Base-by-base conservation (phyloP, 2,329 filamentous ascomycete species). In the Ramularia endophylla region DNA sequence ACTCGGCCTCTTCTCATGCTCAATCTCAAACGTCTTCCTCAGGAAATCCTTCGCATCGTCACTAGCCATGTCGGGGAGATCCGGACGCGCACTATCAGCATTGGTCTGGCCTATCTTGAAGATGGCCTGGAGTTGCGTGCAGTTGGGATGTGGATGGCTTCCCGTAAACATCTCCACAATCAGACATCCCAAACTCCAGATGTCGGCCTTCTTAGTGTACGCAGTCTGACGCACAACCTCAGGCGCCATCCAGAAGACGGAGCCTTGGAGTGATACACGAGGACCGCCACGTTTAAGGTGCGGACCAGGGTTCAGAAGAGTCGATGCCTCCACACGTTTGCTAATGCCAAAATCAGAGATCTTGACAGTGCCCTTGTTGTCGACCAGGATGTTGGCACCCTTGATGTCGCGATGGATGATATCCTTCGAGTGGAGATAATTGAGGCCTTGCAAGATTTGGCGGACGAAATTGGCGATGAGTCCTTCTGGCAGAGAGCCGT, bases 161-260 rank as follows among this genome's bases (percentile, higher is more conserved):
- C 92, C 92, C 9, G 92, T 97, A 75, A 97, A 95, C 92, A 98
- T 98, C 71, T 98, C 92, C 17, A 98, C 90, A 11, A 98, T 87
- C 38, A 98, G 73, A 63, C 92, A 98, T 25, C 92, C 92, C 17
- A 98, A 77, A 33, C 87, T 95, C 92, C 92, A 98, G 55, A 98
- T 98, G 59, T 98, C 92, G 11, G 92, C 92, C 70, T 97, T 97
- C 68, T 90, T 87, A 4, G 90, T 97, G 68, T 98, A 95, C 5
- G 88, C 89, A 3, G 90, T 97, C 67, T 97, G 92, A 59, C 92
- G 92, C 48, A 98, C 92, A 15, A 98, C 92, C 69, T 98, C 92
- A 7, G 92, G 92, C 1, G 92, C 92, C 92, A 98, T 98, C 92
- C 92, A 98, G 70, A 95, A 98, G 38, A 98, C 92, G 18, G 88